Base-by-base conservation (phyloP, 345 rosid species). In the Mallotus nudiflorus region DNA sequence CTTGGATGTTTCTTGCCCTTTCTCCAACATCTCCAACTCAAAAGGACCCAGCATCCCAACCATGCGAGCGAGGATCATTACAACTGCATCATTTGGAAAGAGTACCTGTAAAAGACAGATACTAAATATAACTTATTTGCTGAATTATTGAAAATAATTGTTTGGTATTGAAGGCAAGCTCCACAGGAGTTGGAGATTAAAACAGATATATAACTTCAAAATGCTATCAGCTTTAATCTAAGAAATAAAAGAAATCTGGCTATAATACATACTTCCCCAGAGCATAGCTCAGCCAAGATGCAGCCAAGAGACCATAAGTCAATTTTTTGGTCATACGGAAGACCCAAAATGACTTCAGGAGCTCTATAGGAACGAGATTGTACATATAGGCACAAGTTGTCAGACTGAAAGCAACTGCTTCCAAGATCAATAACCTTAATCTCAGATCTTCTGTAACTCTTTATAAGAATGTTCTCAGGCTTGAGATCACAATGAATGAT, bases 271-370 rank as follows among this genome's bases (percentile, higher is more conserved):
- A 95, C 99, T 79, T 92, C 96, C 14, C 97, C 97, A 25, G 99
- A 88, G 77, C 83, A 90, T 1, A 95, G 96, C 78, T 95, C 98
- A 0, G 96, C 96, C 62, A 95, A 81, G 71, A 95, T 90, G 78
- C 99, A 95, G 37, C 99, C 97, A 4, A 95, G 88, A 58, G 99
- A 95, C 99, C 98, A 95, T 20, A 95, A 39, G 76, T 95, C 99
- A 14, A 95, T 92, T 83, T 88, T 95, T 67, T 92, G 83, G 48
- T 92, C 90, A 62, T 92, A 92, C 0, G 99, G 89, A 60, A 92
- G 91, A 49, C 99, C 98, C 3, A 90, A 82, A 66, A 92, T 95
- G 72, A 95, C 99, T 85, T 95, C 98, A 0, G 99, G 99, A 53
- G 99, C 97, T 85, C 98, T 82, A 60, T 95, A 95, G 58, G 99